Percentiles rank a stretch among this genome's conserved stretches.
Conservation (phyloP, 208 protist species). For the Leishmania turanica region DNA sequence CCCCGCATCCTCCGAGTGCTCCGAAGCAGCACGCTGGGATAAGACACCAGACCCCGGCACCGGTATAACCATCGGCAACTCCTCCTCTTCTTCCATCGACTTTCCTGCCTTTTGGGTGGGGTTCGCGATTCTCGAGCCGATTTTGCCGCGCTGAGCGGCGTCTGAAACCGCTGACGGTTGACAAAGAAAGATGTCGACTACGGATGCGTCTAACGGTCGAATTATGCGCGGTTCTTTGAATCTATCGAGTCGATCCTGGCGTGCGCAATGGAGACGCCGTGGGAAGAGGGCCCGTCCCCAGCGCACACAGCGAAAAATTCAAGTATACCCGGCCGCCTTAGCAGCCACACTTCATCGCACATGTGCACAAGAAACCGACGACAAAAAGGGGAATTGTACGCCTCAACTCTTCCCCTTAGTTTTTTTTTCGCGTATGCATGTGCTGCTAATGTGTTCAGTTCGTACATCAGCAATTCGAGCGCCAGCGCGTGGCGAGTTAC, state of each 20-base stretch:
- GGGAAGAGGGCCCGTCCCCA: not conserved
- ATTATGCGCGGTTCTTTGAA: not conserved
- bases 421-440: not conserved
- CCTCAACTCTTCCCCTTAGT: not conserved
- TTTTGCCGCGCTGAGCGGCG: not conserved
- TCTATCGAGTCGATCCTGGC: not conserved
- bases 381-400: not conserved
- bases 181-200: not conserved
- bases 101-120: conserved; percentile 27
- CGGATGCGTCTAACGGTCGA: not conserved
- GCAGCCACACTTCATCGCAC: not conserved
- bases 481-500: no score
- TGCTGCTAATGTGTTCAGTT: not conserved
- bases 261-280: not conserved
- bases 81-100: conserved; percentile 11
- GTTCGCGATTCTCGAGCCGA: conserved; percentile 23
- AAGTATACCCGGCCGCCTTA: not conserved
- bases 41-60: not conserved
- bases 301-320: not conserved
- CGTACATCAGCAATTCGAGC: not conserved
- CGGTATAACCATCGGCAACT: not conserved
- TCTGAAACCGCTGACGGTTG: not conserved
- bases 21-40: not conserved
- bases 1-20: not conserved
- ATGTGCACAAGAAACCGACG: not conserved